These are phyloP conservation scores for Peronospora belbahrii DNA, from an alignment of 352 stramenopile species.

Conservation along the genomic window DNA sequence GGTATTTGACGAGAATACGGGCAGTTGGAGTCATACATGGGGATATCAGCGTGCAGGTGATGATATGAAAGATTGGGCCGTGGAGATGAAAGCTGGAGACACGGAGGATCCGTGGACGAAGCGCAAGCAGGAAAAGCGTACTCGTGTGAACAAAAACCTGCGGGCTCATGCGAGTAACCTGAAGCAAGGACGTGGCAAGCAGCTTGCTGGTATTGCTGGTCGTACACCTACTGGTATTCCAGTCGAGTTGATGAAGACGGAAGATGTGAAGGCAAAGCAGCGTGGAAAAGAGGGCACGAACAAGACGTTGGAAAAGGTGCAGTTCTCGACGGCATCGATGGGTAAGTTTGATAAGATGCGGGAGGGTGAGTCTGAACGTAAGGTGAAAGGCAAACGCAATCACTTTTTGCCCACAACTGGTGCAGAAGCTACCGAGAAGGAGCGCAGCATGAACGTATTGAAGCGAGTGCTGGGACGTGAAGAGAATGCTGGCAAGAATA, in stretches of 20 bases:
- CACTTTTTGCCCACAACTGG: conserved; percentile 71
- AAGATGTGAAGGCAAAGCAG: conserved; percentile 67
- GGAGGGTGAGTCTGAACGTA: conserved; percentile 87
- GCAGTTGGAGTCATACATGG: conserved; percentile 90
- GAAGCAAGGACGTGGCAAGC: conserved; percentile 62
- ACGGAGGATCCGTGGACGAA: conserved; percentile 93
- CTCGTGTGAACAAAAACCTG: conserved; percentile 90
- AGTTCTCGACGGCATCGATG: conserved; percentile 90
- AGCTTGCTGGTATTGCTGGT: conserved; percentile 30
- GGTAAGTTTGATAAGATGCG: conserved; percentile 93
- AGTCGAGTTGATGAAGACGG: conserved; percentile 83
- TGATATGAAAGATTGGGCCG: conserved; percentile 89
- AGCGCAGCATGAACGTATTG: conserved; percentile 70
- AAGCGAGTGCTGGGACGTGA: conserved; percentile 68
- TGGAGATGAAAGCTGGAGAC: conserved; percentile 91
- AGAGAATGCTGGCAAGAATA: conserved; percentile 72
- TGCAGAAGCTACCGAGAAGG: conserved; percentile 68
- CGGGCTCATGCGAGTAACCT: conserved; percentile 72
- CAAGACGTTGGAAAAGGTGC: conserved; percentile 86
- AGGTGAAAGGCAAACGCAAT: conserved; percentile 80
- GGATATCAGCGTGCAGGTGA: conserved; percentile 86
- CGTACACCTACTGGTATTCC: conserved; percentile 79
- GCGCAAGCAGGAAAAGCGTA: conserved; percentile 87
- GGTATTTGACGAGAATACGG: conserved; percentile 92
- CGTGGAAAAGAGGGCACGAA: conserved; percentile 86